Evolutionary conservation across 345 rosid genomes (phyloP).

Genomic region (Brassica juncea): DNA sequence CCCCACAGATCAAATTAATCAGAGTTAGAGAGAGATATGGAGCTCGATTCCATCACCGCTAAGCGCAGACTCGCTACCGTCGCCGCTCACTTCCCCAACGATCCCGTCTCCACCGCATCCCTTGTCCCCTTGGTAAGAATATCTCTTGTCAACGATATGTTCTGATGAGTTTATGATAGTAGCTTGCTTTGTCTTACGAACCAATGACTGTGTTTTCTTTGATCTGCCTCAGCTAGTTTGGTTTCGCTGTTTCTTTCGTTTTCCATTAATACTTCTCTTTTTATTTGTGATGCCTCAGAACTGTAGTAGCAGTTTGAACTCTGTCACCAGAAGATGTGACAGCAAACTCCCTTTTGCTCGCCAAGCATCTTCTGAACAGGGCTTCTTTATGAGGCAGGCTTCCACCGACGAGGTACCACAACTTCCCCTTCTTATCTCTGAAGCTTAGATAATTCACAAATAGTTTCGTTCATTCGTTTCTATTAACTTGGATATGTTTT

Average conservation of each 20-base stretch:
- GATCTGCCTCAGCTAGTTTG: background rate
- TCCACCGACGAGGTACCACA: constrained; percentile 51
- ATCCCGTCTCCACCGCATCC: constrained; percentile 44
- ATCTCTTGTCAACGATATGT: background rate
- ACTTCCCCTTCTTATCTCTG: background rate
- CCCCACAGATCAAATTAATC: background rate
- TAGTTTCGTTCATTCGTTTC: background rate
- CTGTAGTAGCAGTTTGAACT: constrained; percentile 70
- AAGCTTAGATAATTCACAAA: background rate
- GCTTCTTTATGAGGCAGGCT: constrained; percentile 71
- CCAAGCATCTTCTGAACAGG: constrained; percentile 64
- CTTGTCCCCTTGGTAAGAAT: constrained; percentile 64
- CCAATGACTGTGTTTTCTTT: background rate
- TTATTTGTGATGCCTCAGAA: constrained; percentile 46
- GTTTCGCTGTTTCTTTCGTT: background rate
- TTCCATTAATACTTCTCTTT: background rate
- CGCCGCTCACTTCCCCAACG: constrained; percentile 59
- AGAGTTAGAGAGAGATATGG: constrained; percentile 49
- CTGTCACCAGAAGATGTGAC: constrained; percentile 55
- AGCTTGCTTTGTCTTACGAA: too few species aligned
- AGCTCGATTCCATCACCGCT: constrained; percentile 48
- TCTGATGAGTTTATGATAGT: too few species aligned
- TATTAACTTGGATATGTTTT: too few species aligned
- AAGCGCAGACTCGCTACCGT: constrained; percentile 67
- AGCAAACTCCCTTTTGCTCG: constrained; percentile 62